Evolutionary conservation across 768 basidiomycete species (phyloP).

Genomic region (Gloeostereum incarnatum): DNA sequence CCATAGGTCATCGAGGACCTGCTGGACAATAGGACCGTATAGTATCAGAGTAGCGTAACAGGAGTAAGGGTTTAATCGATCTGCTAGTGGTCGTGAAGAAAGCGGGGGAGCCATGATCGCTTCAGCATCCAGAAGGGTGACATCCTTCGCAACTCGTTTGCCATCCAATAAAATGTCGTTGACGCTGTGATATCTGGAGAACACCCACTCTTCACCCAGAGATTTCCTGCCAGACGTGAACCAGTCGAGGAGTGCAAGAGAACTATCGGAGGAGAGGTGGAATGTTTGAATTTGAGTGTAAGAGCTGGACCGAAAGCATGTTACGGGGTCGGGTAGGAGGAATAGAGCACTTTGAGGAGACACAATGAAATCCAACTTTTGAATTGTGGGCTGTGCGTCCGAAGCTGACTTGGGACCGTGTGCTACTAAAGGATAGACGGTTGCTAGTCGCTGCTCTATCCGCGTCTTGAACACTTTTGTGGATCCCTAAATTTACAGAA

Average conservation of each 20-base stretch:
- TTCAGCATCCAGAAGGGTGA: conserved; percentile 61
- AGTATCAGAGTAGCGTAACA: conserved; percentile 88
- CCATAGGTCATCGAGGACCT: conserved; percentile 37
- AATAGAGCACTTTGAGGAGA: conserved; percentile 49
- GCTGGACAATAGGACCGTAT: conserved; percentile 53
- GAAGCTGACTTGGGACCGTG: neutral
- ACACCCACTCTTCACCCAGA: conserved; percentile 84
- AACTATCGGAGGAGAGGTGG: conserved; percentile 47
- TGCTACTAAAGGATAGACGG: conserved; percentile 13
- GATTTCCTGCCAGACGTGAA: conserved; percentile 81
- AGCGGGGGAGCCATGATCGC: conserved; percentile 12
- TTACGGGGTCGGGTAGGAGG: conserved; percentile 87
- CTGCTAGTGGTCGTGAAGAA: conserved; percentile 38
- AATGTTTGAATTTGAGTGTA: conserved; percentile 85
- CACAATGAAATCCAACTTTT: conserved; percentile 54
- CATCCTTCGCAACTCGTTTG: conserved; percentile 64
- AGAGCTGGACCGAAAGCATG: conserved; percentile 77
- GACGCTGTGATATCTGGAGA: conserved; percentile 73
- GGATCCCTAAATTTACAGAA: conserved; percentile 48
- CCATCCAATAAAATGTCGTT: conserved; percentile 75
- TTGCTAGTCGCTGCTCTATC: conserved; percentile 46
- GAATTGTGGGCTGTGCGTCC: conserved; percentile 33
- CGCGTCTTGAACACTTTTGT: conserved; percentile 93
- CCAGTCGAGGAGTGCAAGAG: conserved; percentile 81
- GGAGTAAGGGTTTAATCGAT: conserved; percentile 69